These are phyloP conservation scores for Alternaria postmessia DNA, from an alignment of 2,329 filamentous ascomycete genomes.

Conservation along the genomic window DNA sequence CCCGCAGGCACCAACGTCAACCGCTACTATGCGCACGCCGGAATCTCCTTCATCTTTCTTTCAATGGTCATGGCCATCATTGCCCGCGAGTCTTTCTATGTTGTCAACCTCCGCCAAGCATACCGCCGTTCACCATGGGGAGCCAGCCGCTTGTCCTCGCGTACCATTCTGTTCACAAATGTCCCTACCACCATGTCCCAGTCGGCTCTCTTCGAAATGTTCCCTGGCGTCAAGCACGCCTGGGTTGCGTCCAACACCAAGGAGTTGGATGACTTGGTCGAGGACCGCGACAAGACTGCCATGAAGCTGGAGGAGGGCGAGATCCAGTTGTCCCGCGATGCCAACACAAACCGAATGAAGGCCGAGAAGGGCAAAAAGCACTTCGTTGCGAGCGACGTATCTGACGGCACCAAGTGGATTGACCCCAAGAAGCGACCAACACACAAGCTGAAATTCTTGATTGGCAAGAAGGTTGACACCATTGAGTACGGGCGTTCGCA, in stretches of 20 bases:
- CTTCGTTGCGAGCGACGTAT: slow-evolving; percentile 53
- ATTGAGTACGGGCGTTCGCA: slow-evolving; percentile 85
- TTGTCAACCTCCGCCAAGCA: slow-evolving; percentile 59
- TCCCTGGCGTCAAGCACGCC: slow-evolving; percentile 52
- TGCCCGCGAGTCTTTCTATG: slow-evolving; percentile 56
- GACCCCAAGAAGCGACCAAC: slow-evolving; percentile 52
- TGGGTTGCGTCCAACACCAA: slow-evolving; percentile 59
- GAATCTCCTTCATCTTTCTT: slow-evolving; percentile 55
- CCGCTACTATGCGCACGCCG: slow-evolving; percentile 56
- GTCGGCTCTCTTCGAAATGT: slow-evolving; percentile 50
- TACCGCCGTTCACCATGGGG: slow-evolving; percentile 56
- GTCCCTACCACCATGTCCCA: slow-evolving; percentile 55
- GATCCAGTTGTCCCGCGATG: slow-evolving; percentile 53
- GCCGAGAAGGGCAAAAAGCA: slow-evolving; percentile 61
- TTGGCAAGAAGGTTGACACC: slow-evolving; percentile 66
- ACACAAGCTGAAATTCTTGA: slow-evolving; percentile 52
- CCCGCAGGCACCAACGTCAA: slow-evolving; percentile 42
- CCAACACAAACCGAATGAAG: slow-evolving; percentile 75
- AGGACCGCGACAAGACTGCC: slow-evolving; percentile 54
- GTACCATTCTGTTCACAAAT: slow-evolving; percentile 59
- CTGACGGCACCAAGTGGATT: slow-evolving; percentile 53
- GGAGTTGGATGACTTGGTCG: slow-evolving; percentile 55
- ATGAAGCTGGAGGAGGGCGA: slow-evolving; percentile 56
- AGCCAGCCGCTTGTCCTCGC: slow-evolving; percentile 55
- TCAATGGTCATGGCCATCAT: slow-evolving; percentile 55